Evolutionary conservation across 164 flowering plant genomes (phyloP), one percentile per base, ranked within the genome.

Genomic region (Annona squamosa): DNA sequence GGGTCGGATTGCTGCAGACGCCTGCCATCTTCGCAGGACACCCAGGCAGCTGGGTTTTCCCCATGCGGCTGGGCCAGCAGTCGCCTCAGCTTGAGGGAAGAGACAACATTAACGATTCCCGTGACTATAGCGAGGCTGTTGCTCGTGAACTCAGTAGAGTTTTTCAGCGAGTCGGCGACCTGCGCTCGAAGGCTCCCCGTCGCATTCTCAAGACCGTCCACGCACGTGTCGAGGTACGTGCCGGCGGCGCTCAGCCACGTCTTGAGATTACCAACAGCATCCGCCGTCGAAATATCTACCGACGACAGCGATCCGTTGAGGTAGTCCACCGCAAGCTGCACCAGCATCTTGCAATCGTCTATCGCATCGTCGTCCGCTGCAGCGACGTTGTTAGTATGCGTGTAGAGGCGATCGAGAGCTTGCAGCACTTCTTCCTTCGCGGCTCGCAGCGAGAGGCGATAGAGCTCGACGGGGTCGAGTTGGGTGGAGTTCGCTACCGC

Each of bases 171-270:
- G 0, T 63, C 48, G 0, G 41, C 13, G n/a, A 79, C 42, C 2
- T 46, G 56, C 1, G 4, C 46, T 59, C 66, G 57, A 19, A 77
- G 5, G 1, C 46, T 77, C 4, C 1, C 26, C 0, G 78, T 73
- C 2, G 68, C 74, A 4, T 81, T 78, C 10, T 77, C 81, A 6
- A 88, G 77, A 0, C 86, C 92, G 18, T 91, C 95, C 0, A 90
- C 62, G 82, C 98, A 93, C 0, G 98, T 91, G 64, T 89, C 77
- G 6, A 84, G 89, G 74, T 79, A 81, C 2, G 97, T 90, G 0
- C 82, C 85, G 0, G 94, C 87, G 0, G 93, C 75, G 63, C 95
- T 91, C 9, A 91, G 74, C 97, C 93, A 90, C 1, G 93, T 89
- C 69, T 67, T 75, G 48, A 89, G 80, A 72, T 90, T 87, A 41